These are phyloP conservation scores for Nigrograna mackinnonii DNA, from an alignment of 2,329 filamentous ascomycete genomes.

Conservation along the genomic window DNA sequence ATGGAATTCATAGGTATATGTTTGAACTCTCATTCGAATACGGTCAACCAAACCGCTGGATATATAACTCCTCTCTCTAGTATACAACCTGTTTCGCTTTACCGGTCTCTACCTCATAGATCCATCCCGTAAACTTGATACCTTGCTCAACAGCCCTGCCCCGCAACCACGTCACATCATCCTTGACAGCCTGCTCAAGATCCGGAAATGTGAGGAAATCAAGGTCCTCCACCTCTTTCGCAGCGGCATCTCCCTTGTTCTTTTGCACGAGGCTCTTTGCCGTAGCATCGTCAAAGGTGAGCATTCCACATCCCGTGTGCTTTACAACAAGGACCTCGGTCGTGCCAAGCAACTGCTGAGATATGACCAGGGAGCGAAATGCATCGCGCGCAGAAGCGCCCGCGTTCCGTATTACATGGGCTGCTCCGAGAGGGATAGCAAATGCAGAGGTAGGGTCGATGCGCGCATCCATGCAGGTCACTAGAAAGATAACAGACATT, in stretches of 20 bases:
- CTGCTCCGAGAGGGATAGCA: constrained; percentile 73
- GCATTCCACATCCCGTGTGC: constrained; percentile 75
- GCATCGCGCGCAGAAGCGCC: constrained; percentile 67
- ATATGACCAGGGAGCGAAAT: constrained; percentile 75
- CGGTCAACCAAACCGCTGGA: not conserved
- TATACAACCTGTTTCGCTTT: constrained; percentile 55
- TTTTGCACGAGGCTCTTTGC: constrained; percentile 59
- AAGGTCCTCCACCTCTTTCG: constrained; percentile 49
- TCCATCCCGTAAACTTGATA: constrained; percentile 70
- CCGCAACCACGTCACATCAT: constrained; percentile 61
- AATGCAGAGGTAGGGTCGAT: constrained; percentile 69
- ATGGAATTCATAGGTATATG: not conserved
- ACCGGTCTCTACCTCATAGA: constrained; percentile 79
- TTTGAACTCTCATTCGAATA: not conserved
- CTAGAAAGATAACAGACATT: constrained; percentile 28
- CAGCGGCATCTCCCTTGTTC: constrained; percentile 60
- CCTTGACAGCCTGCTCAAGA: constrained; percentile 9
- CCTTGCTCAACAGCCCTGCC: constrained; percentile 61
- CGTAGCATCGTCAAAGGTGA: constrained; percentile 66
- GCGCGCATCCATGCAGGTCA: constrained; percentile 84
- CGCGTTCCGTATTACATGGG: constrained; percentile 75
- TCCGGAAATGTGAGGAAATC: constrained; percentile 67
- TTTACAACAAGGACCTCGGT: constrained; percentile 75
- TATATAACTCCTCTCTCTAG: not conserved
- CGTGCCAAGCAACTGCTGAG: constrained; percentile 77